Percentiles rank a stretch among this genome's conserved stretches.
Evolutionary conservation across 2,329 filamentous ascomycete genomes (phyloP).

Genomic region (Penicillium nordicum): DNA sequence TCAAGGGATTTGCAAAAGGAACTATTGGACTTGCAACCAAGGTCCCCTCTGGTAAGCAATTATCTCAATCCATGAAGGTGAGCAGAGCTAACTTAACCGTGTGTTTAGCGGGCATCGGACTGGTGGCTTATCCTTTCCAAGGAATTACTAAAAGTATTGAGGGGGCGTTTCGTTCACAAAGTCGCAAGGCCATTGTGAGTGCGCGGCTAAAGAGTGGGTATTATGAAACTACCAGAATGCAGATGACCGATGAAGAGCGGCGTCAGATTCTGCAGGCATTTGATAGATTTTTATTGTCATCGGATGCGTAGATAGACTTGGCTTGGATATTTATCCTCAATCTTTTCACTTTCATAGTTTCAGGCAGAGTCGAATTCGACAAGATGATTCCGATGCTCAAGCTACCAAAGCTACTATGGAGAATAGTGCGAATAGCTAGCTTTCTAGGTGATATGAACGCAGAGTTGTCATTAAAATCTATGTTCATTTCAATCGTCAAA

Average conservation of each 20-base stretch:
- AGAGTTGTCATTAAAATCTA: background rate
- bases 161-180: conserved; percentile 17
- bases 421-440: background rate
- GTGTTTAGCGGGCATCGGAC: conserved; percentile 17
- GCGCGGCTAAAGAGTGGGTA: conserved; percentile 19
- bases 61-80: too few relatives aligned
- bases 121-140: conserved; percentile 24
- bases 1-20: conserved; percentile 27
- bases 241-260: conserved; percentile 16
- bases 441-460: too few relatives aligned
- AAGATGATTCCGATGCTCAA: background rate
- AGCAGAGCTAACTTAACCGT: background rate
- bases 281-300: conserved; percentile 11
- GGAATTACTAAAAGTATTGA: conserved; percentile 25
- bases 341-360: background rate
- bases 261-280: conserved; percentile 16
- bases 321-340: too few relatives aligned
- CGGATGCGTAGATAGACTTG: background rate
- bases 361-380: background rate
- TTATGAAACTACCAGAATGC: conserved; percentile 11
- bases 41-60: conserved; percentile 18
- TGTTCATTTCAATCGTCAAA: too few relatives aligned
- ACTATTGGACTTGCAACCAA: conserved; percentile 18
- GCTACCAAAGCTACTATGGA: background rate
- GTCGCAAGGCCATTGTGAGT: conserved; percentile 17